A percentile compares a stretch with the other conserved stretches of the same genome.
These are phyloP conservation scores for Lyophyllum atratum DNA, from an alignment of 768 basidiomycete species.

Conservation along the genomic window DNA sequence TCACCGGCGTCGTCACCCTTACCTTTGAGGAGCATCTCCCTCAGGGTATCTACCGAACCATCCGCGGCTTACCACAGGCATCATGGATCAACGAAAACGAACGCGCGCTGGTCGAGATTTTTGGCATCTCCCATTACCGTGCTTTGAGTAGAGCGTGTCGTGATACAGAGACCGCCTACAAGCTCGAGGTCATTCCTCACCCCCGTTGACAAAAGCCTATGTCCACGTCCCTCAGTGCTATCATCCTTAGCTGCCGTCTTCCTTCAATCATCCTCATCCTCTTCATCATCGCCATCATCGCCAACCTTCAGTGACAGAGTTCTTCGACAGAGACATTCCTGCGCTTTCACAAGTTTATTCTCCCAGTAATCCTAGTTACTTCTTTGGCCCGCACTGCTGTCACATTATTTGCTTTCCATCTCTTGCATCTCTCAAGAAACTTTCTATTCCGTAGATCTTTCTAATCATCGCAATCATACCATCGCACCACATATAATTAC, in stretches of 20 bases:
- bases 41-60: conserved; percentile 70
- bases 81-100: conserved; percentile 78
- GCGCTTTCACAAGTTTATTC: conserved; percentile 4
- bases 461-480: conserved; percentile 24
- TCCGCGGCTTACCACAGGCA: conserved; percentile 74
- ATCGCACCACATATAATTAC: conserved; percentile 26
- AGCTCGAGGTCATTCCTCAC: conserved; percentile 62
- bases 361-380: conserved; percentile 18
- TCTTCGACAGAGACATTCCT: conserved; percentile 14
- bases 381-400: conserved; percentile 35
- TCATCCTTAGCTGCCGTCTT: neutral
- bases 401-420: conserved; percentile 33
- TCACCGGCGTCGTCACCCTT: conserved; percentile 71
- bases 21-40: conserved; percentile 76
- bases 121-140: conserved; percentile 72
- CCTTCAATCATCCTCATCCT: neutral
- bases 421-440: conserved; percentile 27
- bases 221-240: conserved; percentile 3
- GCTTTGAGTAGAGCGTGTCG: conserved; percentile 72
- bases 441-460: conserved; percentile 20
- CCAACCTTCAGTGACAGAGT: conserved; percentile 11
- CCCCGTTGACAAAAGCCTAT: conserved; percentile 27
- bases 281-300: neutral
- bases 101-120: conserved; percentile 65
- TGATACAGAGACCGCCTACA: conserved; percentile 72